Evolutionary conservation across 495 filamentous ascomycete species (phyloP).

Genomic region (Daldinia loculata): DNA sequence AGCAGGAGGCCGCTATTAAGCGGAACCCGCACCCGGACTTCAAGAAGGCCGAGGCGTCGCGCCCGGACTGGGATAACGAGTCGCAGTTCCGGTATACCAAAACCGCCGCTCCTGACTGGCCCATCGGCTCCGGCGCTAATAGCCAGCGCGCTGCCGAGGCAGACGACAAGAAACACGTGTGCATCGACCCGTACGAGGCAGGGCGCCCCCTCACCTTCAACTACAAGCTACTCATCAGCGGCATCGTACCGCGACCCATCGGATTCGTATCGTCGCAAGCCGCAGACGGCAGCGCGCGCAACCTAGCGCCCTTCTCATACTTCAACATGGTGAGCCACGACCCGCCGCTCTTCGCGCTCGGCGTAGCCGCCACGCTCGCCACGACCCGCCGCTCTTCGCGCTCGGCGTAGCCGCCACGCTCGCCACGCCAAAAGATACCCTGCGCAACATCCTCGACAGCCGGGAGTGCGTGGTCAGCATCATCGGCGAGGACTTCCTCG

Average conservation of each 20-base stretch:
- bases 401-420: slow-evolving; percentile 75
- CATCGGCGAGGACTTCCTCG: slow-evolving; percentile 82
- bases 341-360: slow-evolving; percentile 87
- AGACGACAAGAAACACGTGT: slow-evolving; percentile 67
- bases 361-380: slow-evolving; percentile 68
- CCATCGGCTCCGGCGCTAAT: slow-evolving; percentile 78
- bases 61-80: slow-evolving; percentile 69
- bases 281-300: slow-evolving; percentile 57
- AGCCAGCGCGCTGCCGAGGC: slow-evolving; percentile 46
- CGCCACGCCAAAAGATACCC: slow-evolving; percentile 73
- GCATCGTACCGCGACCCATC: slow-evolving; percentile 83
- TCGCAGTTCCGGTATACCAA: slow-evolving; percentile 69
- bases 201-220: slow-evolving; percentile 75
- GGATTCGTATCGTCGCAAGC: slow-evolving; percentile 63
- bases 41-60: slow-evolving; percentile 75
- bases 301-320: slow-evolving; percentile 90
- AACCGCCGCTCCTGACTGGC: slow-evolving; percentile 79
- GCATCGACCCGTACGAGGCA: slow-evolving; percentile 82
- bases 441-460: slow-evolving; percentile 74
- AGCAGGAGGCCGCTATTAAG: slow-evolving; percentile 58
- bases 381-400: slow-evolving; percentile 83
- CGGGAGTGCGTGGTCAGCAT: slow-evolving; percentile 88
- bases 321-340: slow-evolving; percentile 86
- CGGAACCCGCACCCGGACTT: slow-evolving; percentile 80
- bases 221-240: slow-evolving; percentile 92